These are phyloP conservation scores for Eucalyptus marginata DNA, from an alignment of 345 rosid genomes.

Conservation along the genomic window DNA sequence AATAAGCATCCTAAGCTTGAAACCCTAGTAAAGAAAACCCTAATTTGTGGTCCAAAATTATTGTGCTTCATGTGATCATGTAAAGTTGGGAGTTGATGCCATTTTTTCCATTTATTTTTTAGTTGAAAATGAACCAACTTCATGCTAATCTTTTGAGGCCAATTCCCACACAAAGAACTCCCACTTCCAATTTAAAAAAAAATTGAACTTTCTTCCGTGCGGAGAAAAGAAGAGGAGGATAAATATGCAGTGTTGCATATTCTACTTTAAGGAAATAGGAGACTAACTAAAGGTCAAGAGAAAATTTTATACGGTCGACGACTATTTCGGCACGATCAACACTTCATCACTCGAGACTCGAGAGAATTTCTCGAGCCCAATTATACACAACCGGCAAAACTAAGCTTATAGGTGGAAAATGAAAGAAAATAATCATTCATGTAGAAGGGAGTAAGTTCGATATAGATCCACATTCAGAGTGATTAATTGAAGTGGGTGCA, in stretches of 20 bases:
- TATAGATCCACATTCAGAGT: background rate
- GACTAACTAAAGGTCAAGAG: background rate
- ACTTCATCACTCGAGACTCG: background rate
- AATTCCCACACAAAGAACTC: background rate
- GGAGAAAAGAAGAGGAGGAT: background rate
- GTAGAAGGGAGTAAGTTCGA: background rate
- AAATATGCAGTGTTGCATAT: background rate
- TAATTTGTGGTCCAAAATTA: background rate
- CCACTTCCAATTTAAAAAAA: background rate
- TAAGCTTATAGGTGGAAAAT: background rate
- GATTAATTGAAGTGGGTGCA: background rate
- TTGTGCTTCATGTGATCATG: background rate
- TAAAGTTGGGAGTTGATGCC: background rate
- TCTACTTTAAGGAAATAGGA: background rate
- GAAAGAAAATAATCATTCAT: background rate
- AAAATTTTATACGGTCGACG: fast-evolving
- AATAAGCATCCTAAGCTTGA: constrained; percentile 29
- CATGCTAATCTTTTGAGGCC: background rate
- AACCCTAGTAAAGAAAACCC: background rate
- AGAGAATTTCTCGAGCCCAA: background rate
- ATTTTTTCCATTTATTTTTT: background rate
- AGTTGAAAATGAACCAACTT: background rate
- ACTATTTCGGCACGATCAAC: background rate
- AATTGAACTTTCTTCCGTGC: background rate
- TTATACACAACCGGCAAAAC: background rate